phyloP scores from a whole-genome alignment of 495 filamentous ascomycete genomes.

The Xylaria sp. region DNA sequence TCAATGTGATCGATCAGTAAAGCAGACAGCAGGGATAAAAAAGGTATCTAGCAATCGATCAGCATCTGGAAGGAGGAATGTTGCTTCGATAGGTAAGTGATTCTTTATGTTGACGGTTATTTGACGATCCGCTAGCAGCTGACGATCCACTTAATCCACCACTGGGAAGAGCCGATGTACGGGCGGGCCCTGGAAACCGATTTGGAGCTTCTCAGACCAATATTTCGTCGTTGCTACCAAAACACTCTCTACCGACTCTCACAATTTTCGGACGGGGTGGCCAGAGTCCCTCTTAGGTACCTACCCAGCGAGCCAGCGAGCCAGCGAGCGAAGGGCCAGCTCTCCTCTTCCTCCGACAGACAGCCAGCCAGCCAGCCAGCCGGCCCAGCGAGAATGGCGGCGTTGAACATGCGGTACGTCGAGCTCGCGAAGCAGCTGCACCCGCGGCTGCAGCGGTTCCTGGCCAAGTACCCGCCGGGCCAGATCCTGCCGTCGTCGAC shows the following conservation, averaged over 20 bases:
- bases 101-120: not conserved
- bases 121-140: slow-evolving; percentile 8
- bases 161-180: not conserved
- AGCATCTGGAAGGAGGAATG: not conserved
- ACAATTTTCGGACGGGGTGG: not conserved
- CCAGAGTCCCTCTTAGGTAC: not conserved
- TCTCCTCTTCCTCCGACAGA: not conserved
- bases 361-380: not conserved
- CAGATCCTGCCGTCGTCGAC: slow-evolving; percentile 53
- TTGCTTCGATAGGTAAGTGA: not conserved
- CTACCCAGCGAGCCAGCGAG: too few species aligned
- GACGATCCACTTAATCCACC: not conserved
- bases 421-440: slow-evolving; percentile 73
- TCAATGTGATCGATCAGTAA: not conserved
- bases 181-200: not conserved
- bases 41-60: not conserved
- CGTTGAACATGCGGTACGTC: slow-evolving; percentile 53
- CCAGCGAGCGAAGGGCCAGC: not conserved
- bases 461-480: slow-evolving; percentile 82
- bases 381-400: not conserved
- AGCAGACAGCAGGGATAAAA: not conserved
- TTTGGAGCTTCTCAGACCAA: not conserved
- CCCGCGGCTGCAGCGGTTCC: slow-evolving; percentile 80
- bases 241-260: not conserved
- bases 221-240: not conserved